Base-by-base conservation (phyloP, 2,329 filamentous ascomycete species). In the Alternaria triticimaculans region DNA sequence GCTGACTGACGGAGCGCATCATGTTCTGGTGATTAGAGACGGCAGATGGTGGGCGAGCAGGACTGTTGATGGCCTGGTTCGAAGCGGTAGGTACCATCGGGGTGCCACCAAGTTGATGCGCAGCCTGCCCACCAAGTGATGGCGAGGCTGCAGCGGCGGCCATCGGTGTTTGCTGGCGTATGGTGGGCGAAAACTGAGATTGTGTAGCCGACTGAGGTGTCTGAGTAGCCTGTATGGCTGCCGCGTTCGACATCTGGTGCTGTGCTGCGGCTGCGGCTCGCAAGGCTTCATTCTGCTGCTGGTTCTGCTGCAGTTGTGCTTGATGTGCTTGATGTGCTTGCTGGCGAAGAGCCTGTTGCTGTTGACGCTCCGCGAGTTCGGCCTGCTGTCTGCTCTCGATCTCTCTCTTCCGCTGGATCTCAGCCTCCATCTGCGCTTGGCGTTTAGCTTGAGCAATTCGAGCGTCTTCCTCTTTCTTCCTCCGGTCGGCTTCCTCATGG, bases 401-500 rank as follows among this genome's bases (percentile, higher is more conserved):
- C 15, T 80, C 75, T 56, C 77, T 72, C 30, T 74, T 70, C 67
- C 79, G 78, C 63, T 78, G 75, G 0, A 70, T 67, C 41, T 78
- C 74, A 3, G 77, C 75, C 60, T 80, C 77, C 6, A 72, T 62
- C 56, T 79, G 74, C 3, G 76, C 79, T 67, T 83, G 80, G 65
- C 81, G 76, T 65, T 79, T 77, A 4, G 69, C 86, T 51, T 76
- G 75, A 6, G 72, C 73, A 37, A 68, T 58, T 6, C 73, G 70
- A 12, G 85, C 84, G 62, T 90, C 87, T 63, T 82, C 80, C 57
- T 82, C 81, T 67, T 81, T 82, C 72, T 83, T 81, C 28, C 75
- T 72, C 43, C 79, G 74, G 68, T 89, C 90, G 75, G 89, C 91
- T 77, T 96, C 92, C 25, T 90, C 89, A 64, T 93, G 90, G 46